These are phyloP conservation scores for Phytophthora uliginosa DNA, from an alignment of 352 stramenopile species.

Conservation along the genomic window DNA sequence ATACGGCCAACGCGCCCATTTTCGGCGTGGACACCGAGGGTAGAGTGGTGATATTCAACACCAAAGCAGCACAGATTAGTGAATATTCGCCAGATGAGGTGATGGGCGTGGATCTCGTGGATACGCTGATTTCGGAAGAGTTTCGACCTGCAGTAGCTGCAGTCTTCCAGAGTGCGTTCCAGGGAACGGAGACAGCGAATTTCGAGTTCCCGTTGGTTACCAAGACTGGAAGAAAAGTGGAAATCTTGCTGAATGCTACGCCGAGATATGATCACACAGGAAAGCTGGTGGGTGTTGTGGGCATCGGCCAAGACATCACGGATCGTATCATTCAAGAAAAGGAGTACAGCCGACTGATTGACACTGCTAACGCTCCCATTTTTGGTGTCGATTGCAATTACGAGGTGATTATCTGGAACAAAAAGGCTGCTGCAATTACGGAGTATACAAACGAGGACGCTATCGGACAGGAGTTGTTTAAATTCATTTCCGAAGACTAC, in stretches of 20 bases:
- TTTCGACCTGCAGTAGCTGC: slow-evolving; percentile 51
- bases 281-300: slow-evolving; percentile 62
- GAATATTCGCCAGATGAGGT: slow-evolving; percentile 88
- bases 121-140: slow-evolving; percentile 75
- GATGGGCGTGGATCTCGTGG: slow-evolving; percentile 83
- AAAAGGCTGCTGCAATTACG: slow-evolving; percentile 84
- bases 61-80: slow-evolving; percentile 78
- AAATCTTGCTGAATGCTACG: slow-evolving; percentile 65
- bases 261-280: slow-evolving; percentile 59
- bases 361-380: slow-evolving; percentile 76
- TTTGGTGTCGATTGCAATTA: slow-evolving; percentile 74
- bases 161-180: slow-evolving; percentile 62
- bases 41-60: slow-evolving; percentile 83
- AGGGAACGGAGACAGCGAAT: slow-evolving; percentile 65
- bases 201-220: slow-evolving; percentile 71
- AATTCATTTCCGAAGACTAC: slow-evolving; percentile 77
- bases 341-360: slow-evolving; percentile 72
- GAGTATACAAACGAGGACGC: slow-evolving; percentile 89
- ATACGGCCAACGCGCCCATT: slow-evolving; percentile 93
- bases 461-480: slow-evolving; percentile 68
- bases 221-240: slow-evolving; percentile 62
- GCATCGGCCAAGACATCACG: slow-evolving; percentile 72
- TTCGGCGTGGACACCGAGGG: slow-evolving; percentile 78
- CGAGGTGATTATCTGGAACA: slow-evolving; percentile 90
- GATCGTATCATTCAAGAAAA: slow-evolving; percentile 73